These are phyloP conservation scores for Brassica cretica DNA, from an alignment of 345 rosid species.

Conservation along the genomic window DNA sequence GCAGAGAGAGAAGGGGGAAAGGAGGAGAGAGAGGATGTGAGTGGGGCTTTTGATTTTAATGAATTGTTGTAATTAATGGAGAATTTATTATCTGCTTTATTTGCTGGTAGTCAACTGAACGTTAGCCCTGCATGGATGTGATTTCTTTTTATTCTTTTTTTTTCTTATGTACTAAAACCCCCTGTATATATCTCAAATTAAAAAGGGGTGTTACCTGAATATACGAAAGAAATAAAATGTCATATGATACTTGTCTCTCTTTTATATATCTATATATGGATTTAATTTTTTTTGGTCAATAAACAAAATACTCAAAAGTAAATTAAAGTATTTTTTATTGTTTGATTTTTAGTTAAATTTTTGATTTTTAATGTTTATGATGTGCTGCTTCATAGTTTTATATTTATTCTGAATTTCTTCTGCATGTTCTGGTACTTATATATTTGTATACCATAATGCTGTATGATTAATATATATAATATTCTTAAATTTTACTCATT, in stretches of 20 bases:
- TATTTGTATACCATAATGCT: not conserved
- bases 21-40: not conserved
- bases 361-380: not conserved
- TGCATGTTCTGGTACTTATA: not conserved
- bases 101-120: conserved; percentile 62
- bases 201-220: not conserved
- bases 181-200: not conserved
- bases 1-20: conserved; percentile 12
- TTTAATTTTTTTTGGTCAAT: not conserved
- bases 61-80: conserved; percentile 28
- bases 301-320: not conserved
- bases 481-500: not conserved
- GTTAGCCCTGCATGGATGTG: conserved; percentile 72
- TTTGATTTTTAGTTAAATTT: not conserved
- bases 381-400: not conserved
- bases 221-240: not conserved
- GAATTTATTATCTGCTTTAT: conserved; percentile 45
- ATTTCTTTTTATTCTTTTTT: conserved; percentile 33
- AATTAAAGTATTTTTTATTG: not conserved
- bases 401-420: not conserved
- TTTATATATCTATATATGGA: not conserved
- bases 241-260: not conserved
- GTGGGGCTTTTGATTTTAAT: conserved; percentile 36
- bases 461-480: not conserved
- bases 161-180: not conserved